Conservation (phyloP, 768 basidiomycete genomes). For the Mrakia blollopis region DNA sequence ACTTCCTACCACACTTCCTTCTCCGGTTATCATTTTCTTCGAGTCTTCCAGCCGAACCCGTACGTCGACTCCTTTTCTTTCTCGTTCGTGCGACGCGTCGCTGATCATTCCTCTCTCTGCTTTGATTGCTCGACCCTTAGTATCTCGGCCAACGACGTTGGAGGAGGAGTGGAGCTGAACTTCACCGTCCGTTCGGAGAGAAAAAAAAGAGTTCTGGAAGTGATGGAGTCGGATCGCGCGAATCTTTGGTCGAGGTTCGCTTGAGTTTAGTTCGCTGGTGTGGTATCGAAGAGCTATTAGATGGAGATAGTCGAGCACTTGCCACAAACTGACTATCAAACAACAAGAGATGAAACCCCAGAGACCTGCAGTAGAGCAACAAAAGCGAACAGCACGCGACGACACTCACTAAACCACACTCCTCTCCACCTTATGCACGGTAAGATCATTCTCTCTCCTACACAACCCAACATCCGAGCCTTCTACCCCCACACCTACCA, state of each 20-base stretch:
- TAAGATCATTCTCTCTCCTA: no score
- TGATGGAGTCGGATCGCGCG: neutral
- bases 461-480: no score
- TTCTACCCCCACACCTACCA: no score
- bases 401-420: no score
- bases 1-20: constrained; percentile 2
- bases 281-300: no score
- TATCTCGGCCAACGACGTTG: neutral
- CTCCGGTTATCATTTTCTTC: neutral
- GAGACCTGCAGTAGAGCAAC: no score
- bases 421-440: no score
- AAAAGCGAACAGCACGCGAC: no score
- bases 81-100: neutral
- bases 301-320: no score
- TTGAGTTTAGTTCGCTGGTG: no score
- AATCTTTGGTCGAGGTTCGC: neutral
- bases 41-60: constrained; percentile 14
- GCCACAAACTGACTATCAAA: no score
- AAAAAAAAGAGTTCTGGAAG: neutral
- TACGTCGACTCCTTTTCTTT: neutral
- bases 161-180: constrained; percentile 7
- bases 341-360: no score
- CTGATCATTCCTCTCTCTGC: neutral
- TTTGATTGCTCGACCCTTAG: neutral
- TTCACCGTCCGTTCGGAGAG: neutral